phyloP scores from a whole-genome alignment of 225 moss, liverwort and hornwort species.

The Anthoceros angustus region DNA sequence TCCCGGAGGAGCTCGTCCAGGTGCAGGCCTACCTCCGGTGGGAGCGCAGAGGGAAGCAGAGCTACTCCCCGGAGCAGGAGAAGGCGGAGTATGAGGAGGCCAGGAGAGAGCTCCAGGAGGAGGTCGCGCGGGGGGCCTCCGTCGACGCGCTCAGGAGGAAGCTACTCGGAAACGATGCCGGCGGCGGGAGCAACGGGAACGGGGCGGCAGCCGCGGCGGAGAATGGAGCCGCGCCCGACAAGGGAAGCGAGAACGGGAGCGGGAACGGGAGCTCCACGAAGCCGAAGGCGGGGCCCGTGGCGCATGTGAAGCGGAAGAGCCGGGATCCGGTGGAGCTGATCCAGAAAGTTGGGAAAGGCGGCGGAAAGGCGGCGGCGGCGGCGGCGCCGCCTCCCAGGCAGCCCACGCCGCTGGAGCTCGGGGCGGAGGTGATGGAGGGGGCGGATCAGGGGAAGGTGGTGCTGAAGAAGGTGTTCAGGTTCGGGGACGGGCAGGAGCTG shows the following conservation, averaged over 20 bases:
- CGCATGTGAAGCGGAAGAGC: slow-evolving; percentile 27
- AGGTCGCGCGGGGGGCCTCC: slow-evolving; percentile 46
- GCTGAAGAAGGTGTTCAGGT: slow-evolving; percentile 49
- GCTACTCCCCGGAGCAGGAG: slow-evolving; percentile 63
- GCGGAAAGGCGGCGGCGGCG: slow-evolving; percentile 21
- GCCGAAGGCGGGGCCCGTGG: neutral
- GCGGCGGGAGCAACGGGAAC: slow-evolving; percentile 9
- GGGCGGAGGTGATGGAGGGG: slow-evolving; percentile 32
- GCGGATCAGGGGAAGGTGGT: slow-evolving; percentile 39
- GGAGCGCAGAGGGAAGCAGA: slow-evolving; percentile 62
- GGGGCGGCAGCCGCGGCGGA: neutral
- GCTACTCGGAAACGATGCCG: slow-evolving; percentile 10
- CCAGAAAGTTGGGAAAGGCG: slow-evolving; percentile 17
- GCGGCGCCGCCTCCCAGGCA: slow-evolving; percentile 31
- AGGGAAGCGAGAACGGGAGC: slow-evolving; percentile 1
- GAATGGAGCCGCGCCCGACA: slow-evolving; percentile 7
- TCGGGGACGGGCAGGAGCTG: slow-evolving; percentile 42
- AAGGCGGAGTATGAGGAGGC: slow-evolving; percentile 70
- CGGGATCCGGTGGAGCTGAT: slow-evolving; percentile 52
- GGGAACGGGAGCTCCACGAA: slow-evolving; percentile 11
- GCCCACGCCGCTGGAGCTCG: slow-evolving; percentile 47
- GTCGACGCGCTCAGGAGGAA: slow-evolving; percentile 28
- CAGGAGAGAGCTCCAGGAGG: slow-evolving; percentile 47
- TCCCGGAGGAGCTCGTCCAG: slow-evolving; percentile 66
- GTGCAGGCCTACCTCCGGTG: slow-evolving; percentile 73